Evolutionary conservation across 345 rosid genomes (phyloP).

Genomic region (Salix brachista): DNA sequence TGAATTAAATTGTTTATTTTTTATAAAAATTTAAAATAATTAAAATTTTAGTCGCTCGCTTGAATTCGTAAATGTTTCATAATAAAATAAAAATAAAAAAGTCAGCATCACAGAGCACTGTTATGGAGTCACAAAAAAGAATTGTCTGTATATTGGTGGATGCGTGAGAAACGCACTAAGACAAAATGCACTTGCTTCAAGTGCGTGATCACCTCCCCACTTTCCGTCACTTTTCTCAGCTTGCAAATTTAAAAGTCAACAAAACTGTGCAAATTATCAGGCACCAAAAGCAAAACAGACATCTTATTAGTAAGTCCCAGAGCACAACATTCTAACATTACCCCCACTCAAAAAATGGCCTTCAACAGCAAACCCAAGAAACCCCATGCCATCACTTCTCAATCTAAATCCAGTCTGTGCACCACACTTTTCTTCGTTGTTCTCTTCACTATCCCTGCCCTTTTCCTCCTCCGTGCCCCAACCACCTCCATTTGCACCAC

Average conservation of each 20-base stretch:
- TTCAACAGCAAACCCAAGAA: slow-evolving; percentile 54
- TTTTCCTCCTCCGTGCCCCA: slow-evolving; percentile 65
- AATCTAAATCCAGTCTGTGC: slow-evolving; percentile 38
- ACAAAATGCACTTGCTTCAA: slow-evolving; percentile 14
- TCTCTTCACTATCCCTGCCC: slow-evolving; percentile 72
- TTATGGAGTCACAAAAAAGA: not conserved
- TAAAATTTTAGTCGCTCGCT: no score
- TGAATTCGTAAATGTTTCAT: no score
- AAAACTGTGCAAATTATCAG: not conserved
- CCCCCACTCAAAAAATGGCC: slow-evolving; percentile 39
- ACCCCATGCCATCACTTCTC: slow-evolving; percentile 25
- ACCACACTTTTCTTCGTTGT: slow-evolving; percentile 70
- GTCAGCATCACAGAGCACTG: not conserved
- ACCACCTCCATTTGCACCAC: slow-evolving; percentile 33
- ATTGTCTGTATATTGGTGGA: not conserved
- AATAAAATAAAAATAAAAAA: no score
- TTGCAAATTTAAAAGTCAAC: not conserved
- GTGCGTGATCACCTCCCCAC: slow-evolving; percentile 30
- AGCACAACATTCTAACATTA: not conserved
- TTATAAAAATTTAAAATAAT: no score
- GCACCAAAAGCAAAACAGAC: not conserved
- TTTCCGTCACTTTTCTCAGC: slow-evolving; percentile 15
- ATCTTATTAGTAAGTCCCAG: not conserved
- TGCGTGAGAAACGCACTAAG: slow-evolving; percentile 49
- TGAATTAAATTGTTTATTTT: no score